Base-by-base conservation (phyloP, 495 filamentous ascomycete genomes). In the Daldinia caldariorum region DNA sequence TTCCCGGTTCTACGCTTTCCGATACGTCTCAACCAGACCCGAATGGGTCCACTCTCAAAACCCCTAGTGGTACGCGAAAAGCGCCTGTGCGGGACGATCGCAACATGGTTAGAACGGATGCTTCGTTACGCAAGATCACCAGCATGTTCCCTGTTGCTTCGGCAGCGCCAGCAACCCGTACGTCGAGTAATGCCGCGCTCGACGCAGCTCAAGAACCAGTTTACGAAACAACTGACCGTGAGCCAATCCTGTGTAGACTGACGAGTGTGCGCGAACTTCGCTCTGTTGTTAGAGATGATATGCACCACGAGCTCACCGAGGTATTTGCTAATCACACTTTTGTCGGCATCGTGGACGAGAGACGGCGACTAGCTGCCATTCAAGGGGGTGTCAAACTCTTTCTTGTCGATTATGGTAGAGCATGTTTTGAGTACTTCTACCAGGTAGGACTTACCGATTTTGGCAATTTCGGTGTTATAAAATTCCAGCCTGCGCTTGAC, bases 401-500 rank as follows among this genome's bases (percentile, higher is more conserved):
- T 78, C 89, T 98, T 16, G 87, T 99, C 62, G 96, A 99, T 81
- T 99, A 98, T 76, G 95, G 93, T 14, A 89, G 93, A 73, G 82
- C 93, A 13, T 91, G 89, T 78, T 90, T 88, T 62, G 96, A 98
- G 74, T 94, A 94, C 80, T 97, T 99, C 81, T 98, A 99, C 81
- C 96, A 99, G 79, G 82, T 98, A 50, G 96, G 94, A 2, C 86
- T 99, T 47, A 97, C 95, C 0, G 93, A 98, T 75, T 99, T 98
- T 78, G 93, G 91, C 1, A 98, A 98, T 75, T 98, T 97, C 77
- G 96, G 96, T 14, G 74, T 83, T 56, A 97, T 98, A 71, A 85
- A 84, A 8, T 92, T 98, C 62, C 86, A 90, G 56, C 91, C 94
- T 0, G 84, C 92, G 0, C 86, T 97, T 0, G 84, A 87, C 58